phyloP scores from a whole-genome alignment of 2,329 filamentous ascomycete species.

The Laburnicola sp. region DNA sequence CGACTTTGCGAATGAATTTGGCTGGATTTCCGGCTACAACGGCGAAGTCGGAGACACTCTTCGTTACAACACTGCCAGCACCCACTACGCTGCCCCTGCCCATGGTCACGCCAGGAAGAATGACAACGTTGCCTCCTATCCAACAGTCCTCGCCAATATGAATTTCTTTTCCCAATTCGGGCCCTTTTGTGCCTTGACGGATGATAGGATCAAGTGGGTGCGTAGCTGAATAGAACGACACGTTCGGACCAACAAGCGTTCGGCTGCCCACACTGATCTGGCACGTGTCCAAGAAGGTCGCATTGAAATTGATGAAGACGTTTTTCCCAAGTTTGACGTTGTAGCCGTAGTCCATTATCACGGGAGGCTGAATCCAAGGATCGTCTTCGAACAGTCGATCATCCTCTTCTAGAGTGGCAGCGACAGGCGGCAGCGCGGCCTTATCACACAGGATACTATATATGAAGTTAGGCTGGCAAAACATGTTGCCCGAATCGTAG shows the following conservation, averaged over 20 bases:
- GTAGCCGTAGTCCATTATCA: conserved; percentile 67
- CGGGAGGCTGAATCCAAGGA: conserved; percentile 61
- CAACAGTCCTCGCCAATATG: conserved; percentile 9
- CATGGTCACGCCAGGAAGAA: conserved; percentile 49
- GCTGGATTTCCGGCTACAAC: conserved; percentile 4
- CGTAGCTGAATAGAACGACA: conserved; percentile 57
- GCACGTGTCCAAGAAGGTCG: conserved; percentile 57
- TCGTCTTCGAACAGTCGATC: conserved; percentile 55
- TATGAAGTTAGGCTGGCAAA: conserved; percentile 16
- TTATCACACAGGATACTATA: conserved; percentile 65
- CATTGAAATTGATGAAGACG: conserved; percentile 65
- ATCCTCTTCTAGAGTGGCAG: conserved; percentile 63
- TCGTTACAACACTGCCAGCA: conserved; percentile 48
- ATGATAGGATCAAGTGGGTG: conserved; percentile 35
- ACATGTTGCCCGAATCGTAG: background rate
- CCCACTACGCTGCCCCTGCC: conserved; percentile 49
- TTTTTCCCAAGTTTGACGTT: conserved; percentile 64
- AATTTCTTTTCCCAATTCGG: background rate
- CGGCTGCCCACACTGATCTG: conserved; percentile 57
- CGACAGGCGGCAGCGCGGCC: conserved; percentile 63
- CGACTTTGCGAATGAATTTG: background rate
- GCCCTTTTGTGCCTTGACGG: too few relatives aligned
- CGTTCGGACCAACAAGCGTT: conserved; percentile 57
- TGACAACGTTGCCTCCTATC: conserved; percentile 24
- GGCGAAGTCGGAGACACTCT: conserved; percentile 34